Evolutionary conservation across 495 filamentous ascomycete species (phyloP).

Genomic region (Pyrenula aspistea): DNA sequence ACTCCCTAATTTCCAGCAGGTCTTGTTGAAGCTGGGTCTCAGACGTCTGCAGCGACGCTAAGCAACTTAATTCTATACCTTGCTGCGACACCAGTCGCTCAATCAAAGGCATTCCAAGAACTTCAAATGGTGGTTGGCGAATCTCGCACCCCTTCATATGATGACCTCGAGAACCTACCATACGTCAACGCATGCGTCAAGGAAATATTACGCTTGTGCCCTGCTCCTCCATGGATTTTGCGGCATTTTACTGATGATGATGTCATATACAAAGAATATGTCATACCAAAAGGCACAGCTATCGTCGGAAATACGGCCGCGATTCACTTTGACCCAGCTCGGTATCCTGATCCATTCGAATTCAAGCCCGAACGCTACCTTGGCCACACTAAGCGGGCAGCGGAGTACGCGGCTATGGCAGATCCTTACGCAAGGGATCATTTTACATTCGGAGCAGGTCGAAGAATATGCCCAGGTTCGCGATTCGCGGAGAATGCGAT

Average conservation of each 20-base stretch:
- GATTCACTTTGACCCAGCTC: slow-evolving; percentile 22
- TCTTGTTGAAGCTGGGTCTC: slow-evolving; percentile 21
- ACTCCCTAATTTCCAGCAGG: no score
- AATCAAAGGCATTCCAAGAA: slow-evolving; percentile 33
- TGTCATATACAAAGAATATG: slow-evolving; percentile 36
- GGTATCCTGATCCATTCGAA: slow-evolving; percentile 20
- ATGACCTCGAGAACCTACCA: slow-evolving; percentile 24
- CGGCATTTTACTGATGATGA: slow-evolving; percentile 44
- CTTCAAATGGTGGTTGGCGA: slow-evolving; percentile 14
- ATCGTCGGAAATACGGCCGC: slow-evolving; percentile 36
- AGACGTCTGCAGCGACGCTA: slow-evolving; percentile 21
- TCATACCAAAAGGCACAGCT: slow-evolving; percentile 35
- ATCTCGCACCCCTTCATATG: slow-evolving; percentile 10
- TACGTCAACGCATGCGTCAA: slow-evolving; percentile 31
- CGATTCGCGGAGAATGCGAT: slow-evolving; percentile 39
- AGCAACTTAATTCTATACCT: slow-evolving; percentile 23
- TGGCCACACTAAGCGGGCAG: slow-evolving; percentile 7
- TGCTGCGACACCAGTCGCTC: slow-evolving; percentile 21
- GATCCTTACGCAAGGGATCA: slow-evolving; percentile 20
- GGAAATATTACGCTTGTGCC: slow-evolving; percentile 32
- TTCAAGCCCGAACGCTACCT: slow-evolving; percentile 38
- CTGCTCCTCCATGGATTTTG: slow-evolving; percentile 28
- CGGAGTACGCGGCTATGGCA: slow-evolving; percentile 11
- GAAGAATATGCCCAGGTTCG: slow-evolving; percentile 45
- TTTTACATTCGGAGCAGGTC: slow-evolving; percentile 25